Percentiles rank a stretch among this genome's conserved stretches.
Conservation (phyloP, 345 rosid species). For the Populus euphratica region DNA sequence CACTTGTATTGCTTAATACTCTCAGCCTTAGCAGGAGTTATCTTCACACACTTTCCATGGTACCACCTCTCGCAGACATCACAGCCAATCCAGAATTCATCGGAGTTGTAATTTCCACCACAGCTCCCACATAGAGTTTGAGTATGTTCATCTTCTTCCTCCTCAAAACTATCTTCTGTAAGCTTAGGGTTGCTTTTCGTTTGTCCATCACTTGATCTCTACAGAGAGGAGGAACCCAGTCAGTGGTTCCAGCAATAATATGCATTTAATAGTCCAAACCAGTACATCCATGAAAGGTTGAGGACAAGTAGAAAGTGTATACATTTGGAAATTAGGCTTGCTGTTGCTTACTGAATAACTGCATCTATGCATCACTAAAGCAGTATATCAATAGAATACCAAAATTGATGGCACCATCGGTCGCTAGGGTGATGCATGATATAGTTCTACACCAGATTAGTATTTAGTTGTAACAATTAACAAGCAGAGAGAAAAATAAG, state of each 20-base stretch:
- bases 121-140: constrained; percentile 85
- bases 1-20: constrained; percentile 84
- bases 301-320: background rate
- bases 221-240: constrained; percentile 6
- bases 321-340: background rate
- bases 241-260: background rate
- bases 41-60: constrained; percentile 86
- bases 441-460: background rate
- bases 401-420: background rate
- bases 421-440: background rate
- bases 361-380: background rate
- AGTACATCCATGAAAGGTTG: background rate
- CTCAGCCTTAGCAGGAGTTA: constrained; percentile 84
- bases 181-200: constrained; percentile 51
- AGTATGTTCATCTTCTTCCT: constrained; percentile 81
- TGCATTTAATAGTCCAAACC: background rate
- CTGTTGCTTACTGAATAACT: background rate
- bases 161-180: constrained; percentile 55
- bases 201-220: constrained; percentile 71
- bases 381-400: background rate
- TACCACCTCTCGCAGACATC: constrained; percentile 88
- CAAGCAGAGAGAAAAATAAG: background rate
- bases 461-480: background rate
- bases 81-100: constrained; percentile 87
- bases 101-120: constrained; percentile 67